Evolutionary conservation across 345 rosid genomes (phyloP), one percentile per base, ranked within the genome.

Genomic region (Rhizophora mangle): DNA sequence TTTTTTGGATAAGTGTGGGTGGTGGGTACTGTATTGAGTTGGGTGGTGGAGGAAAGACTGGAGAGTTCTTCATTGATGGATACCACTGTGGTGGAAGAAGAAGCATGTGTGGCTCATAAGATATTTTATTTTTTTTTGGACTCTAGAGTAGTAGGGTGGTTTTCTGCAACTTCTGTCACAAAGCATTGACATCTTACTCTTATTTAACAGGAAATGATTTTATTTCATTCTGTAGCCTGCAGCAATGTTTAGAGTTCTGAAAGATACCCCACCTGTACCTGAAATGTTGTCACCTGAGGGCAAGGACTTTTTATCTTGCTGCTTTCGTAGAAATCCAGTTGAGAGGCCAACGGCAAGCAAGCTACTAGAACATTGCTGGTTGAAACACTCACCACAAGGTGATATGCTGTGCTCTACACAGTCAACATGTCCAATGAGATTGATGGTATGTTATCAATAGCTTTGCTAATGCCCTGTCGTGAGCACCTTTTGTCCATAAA

Each of bases 211-310:
- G 60, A 56, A 21, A 24, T 56, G 5, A 24, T 31, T 30, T 56
- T 43, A 20, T 72, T 64, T 21, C 19, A 46, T 19, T 19, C 21
- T 76, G 74, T 85, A 94, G 99, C 95, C 91, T 74, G 97, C 97
- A 72, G 99, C 99, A 11, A 86, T 95, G 99, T 92, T 95, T 80
- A 89, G 85, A 76, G 96, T 90, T 65, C 70, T 92, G 86, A 88
- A 46, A 76, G 93, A 95, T 73, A 88, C 82, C n/a, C 99, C 99
- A 65, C 77, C 87, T 8, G 75, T 90, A 64, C 99, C 99, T 0
- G 90, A 85, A 71, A 81, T 81, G 66, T 80, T 95, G 75, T 95
- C 99, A 77, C 60, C 81, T 1, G 97, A 90, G 69, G 96, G 97
- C 30, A 92, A 85, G 82, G 99, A 92, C 39, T 95, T 95, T 73